phyloP scores from a whole-genome alignment of 331 rosid species.

The Malus hybrid region DNA sequence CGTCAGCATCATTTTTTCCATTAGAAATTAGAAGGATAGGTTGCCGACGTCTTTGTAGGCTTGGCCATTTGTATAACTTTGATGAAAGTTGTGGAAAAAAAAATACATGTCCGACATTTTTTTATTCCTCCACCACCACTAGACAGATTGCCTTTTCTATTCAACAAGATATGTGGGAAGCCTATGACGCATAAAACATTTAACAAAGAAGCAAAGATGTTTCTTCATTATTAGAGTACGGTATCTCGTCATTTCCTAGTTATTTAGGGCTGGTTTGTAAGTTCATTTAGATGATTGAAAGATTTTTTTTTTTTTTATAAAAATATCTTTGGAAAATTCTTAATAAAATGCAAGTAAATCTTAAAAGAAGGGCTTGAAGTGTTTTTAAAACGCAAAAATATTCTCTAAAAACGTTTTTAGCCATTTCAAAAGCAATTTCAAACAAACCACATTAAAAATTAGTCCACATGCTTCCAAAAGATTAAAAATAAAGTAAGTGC shows the following conservation, averaged over 20 bases:
- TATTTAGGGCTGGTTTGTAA: neutral
- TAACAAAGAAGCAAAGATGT: neutral
- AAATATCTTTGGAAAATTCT: too few relatives aligned
- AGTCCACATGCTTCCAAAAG: too few relatives aligned
- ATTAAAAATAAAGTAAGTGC: too few relatives aligned
- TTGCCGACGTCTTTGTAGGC: neutral
- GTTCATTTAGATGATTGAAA: too few relatives aligned
- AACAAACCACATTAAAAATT: too few relatives aligned
- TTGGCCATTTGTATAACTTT: neutral
- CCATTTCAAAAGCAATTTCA: too few relatives aligned
- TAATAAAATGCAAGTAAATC: too few relatives aligned
- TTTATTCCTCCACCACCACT: slow-evolving; percentile 1
- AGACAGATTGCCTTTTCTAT: neutral
- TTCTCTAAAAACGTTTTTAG: too few relatives aligned
- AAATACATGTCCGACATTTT: neutral
- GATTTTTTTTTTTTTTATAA: too few relatives aligned
- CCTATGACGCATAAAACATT: neutral
- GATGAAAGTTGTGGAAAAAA: neutral
- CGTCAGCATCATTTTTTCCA: neutral
- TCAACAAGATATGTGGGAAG: neutral
- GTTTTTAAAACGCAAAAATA: too few relatives aligned
- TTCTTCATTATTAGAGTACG: neutral
- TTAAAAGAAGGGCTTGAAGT: too few relatives aligned
- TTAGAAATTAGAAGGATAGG: neutral
- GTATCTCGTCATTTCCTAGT: neutral